These are phyloP conservation scores for Colletotrichum australisinense DNA, from an alignment of 2,329 filamentous ascomycete species.

Conservation along the genomic window DNA sequence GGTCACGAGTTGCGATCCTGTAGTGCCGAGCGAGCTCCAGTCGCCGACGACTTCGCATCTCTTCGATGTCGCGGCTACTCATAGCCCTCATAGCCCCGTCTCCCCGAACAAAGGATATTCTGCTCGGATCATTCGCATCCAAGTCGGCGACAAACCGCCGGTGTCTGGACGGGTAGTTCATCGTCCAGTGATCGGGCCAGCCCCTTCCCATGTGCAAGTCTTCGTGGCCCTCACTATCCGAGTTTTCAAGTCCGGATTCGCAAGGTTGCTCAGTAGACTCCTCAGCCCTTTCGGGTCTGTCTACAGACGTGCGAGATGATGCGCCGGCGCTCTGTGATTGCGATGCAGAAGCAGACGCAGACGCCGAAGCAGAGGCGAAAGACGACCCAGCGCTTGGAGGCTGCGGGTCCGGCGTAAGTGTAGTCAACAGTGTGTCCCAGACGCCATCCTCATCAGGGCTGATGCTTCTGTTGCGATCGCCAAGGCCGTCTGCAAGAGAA, in stretches of 20 bases:
- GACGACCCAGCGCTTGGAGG: conserved; percentile 85
- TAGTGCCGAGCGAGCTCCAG: conserved; percentile 28
- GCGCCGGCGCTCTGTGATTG: conserved; percentile 54
- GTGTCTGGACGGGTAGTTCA: conserved; percentile 35
- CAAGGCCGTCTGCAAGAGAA: conserved; percentile 74
- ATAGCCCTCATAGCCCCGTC: background rate
- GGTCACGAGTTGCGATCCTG: conserved; percentile 16
- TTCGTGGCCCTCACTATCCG: conserved; percentile 61
- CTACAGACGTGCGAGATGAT: conserved; percentile 61
- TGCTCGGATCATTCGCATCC: conserved; percentile 27
- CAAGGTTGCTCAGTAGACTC: conserved; percentile 55
- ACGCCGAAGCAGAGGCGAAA: conserved; percentile 76
- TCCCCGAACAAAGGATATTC: conserved; percentile 23
- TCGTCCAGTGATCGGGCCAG: conserved; percentile 31
- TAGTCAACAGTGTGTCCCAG: conserved; percentile 86
- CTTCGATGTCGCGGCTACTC: conserved; percentile 4
- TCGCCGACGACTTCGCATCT: conserved; percentile 30
- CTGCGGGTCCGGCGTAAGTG: conserved; percentile 83
- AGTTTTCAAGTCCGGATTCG: conserved; percentile 66
- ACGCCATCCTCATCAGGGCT: conserved; percentile 74
- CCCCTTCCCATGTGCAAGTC: conserved; percentile 4
- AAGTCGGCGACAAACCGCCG: conserved; percentile 32
- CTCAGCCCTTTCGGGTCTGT: conserved; percentile 50
- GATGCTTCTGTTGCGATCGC: conserved; percentile 86
- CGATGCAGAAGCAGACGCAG: conserved; percentile 54